phyloP scores from a whole-genome alignment of 2,329 filamentous ascomycete species.

The Aspergillus sp. region DNA sequence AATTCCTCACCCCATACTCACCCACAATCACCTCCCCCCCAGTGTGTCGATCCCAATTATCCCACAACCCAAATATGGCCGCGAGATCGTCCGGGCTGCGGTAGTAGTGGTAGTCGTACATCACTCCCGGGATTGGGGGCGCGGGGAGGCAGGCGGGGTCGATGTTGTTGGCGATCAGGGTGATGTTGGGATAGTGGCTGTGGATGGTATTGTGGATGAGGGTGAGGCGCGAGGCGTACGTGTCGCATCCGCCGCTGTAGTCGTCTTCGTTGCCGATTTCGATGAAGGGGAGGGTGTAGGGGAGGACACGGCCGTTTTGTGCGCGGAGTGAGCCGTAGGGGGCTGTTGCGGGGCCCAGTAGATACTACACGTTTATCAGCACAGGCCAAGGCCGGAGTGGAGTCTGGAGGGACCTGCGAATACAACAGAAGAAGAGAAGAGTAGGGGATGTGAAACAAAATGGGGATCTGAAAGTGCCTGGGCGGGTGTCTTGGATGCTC shows the following conservation, averaged over 20 bases:
- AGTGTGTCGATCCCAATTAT: conserved; percentile 50
- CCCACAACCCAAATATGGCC: conserved; percentile 57
- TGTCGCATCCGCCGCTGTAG: conserved; percentile 56
- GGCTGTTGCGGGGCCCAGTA: conserved; percentile 55
- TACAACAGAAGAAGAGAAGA: too few species aligned
- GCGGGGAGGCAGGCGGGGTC: conserved; percentile 33
- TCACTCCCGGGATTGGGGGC: conserved; percentile 41
- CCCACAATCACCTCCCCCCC: conserved; percentile 35
- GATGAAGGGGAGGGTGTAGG: conserved; percentile 63
- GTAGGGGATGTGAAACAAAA: too few species aligned
- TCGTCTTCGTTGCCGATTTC: conserved; percentile 72
- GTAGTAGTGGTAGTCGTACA: conserved; percentile 59
- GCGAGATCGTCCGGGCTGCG: conserved; percentile 56
- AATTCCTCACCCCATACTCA: conserved; percentile 37
- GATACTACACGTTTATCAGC: conserved; percentile 46
- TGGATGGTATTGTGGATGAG: conserved; percentile 64
- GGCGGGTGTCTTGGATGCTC: too few species aligned
- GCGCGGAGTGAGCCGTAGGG: conserved; percentile 63
- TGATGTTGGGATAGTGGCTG: conserved; percentile 59
- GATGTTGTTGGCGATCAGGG: conserved; percentile 56
- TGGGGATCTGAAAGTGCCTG: too few species aligned
- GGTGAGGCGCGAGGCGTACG: conserved; percentile 61
- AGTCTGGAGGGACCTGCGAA: too few species aligned
- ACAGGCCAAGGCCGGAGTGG: too few species aligned
- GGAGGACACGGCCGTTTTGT: conserved; percentile 62